Base-by-base conservation (phyloP, 495 filamentous ascomycete genomes). In the Tuber borchii region DNA sequence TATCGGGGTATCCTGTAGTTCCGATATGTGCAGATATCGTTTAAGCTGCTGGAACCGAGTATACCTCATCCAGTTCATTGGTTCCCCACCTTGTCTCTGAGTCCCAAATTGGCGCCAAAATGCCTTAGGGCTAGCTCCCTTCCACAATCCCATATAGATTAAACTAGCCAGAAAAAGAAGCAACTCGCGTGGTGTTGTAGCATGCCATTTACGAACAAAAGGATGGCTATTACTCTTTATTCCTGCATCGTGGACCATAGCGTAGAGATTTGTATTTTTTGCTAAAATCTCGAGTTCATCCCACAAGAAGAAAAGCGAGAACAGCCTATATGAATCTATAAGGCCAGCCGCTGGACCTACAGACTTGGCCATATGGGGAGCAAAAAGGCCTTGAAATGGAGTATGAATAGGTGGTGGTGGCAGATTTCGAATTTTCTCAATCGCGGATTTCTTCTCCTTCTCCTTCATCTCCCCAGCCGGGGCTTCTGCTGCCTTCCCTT, bases 1-100 rank as follows among this genome's bases (percentile, higher is more conserved):
- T n/a, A n/a, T n/a, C n/a, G 34, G 34, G 34, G 34, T 4, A 9
- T 16, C 16, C 2, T 19, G 16, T 22, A 70, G 48, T 5, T 48
- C 17, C 37, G 61, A 72, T 26, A 51, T 17, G 19, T 72, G 51
- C 46, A 73, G 69, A 34, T 69, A 72, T 16, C n/a, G 14, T 20
- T 72, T 72, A 7, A 76, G 39, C 37, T 73, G 48, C 51, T 76
- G 20, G 22, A 76, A 76, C 6, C 39, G 20, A 22, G 8, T 39
- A n/a, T 71, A 26, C 7, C 46, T 48, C 48, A 75, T 48, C 10
- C 43, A 65, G 7, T 42, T 48, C 48, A 72, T 72, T 34, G 74
- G 74, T 16, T 19, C 45, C 14, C 40, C 6, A 4, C 0, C 16
- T 4, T 6, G 6, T 1, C 2, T 48, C 34, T n/a, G n/a, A n/a